Evolutionary conservation across 1,284 basidiomycete genomes (phyloP), one percentile per base, ranked within the genome.

Genomic region (Ustilago curta): DNA sequence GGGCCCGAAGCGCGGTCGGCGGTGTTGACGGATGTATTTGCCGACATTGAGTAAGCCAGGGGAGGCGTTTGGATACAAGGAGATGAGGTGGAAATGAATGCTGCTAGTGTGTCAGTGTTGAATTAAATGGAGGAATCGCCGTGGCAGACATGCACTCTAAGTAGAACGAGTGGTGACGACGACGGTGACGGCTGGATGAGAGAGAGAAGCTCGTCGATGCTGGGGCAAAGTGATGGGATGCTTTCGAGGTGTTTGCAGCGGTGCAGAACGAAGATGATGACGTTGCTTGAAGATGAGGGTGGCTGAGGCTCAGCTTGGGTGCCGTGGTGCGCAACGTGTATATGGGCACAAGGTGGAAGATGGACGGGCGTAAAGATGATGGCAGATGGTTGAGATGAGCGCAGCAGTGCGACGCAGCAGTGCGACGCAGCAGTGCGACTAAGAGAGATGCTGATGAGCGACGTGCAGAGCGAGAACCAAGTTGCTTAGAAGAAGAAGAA

Each of bases 1-100:
- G 45, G 31, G 29, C 37, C 51, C 3, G 66, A 59, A 14, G 51
- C 60, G n/a, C 50, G 54, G 27, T 68, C 59, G 12, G 59, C 61
- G 3, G 59, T 37, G 42, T 54, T 57, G 44, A 16, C 25, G 43
- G 53, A 49, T 27, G 58, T 14, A 18, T 52, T 62, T 21, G 31
- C 29, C 50, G 66, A 69, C 66, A 63, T 69, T 25, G 12, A 37
- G 35, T 16, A 37, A 16, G 31, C 31, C 31, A 12, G 43, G 43
- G 21, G 19, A 21, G 21, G 44, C 9, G 5, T 11, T 47, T 16
- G 14, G 35, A 37, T 14, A 14, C 16, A 14, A 37, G 12, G 16
- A 37, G 35, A 3, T 37, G 35, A 16, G 32, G 32, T 12, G 6
- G 35, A 37, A 37, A 14, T 37, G 35, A 32, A 32, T 32, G 31